Conservation (phyloP, 1,284 basidiomycete genomes). For the Cutaneotrichosporon mucoides region DNA sequence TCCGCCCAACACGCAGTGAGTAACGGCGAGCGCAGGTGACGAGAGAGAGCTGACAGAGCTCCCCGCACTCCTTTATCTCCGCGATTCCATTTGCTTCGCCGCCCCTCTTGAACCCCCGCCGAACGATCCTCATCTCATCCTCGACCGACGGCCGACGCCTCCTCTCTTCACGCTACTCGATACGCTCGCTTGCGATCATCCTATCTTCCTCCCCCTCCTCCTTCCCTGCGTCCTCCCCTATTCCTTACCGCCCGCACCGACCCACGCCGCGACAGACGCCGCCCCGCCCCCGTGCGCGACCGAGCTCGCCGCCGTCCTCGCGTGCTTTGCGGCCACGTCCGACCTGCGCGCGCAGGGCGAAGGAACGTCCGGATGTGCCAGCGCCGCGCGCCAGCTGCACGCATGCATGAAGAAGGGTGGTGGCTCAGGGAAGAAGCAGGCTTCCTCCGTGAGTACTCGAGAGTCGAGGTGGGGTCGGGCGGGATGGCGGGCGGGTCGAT, state of each 20-base stretch:
- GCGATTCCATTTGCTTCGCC: too few species aligned
- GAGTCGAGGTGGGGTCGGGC: too few species aligned
- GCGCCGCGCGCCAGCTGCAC: conserved; percentile 64
- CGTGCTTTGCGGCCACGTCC: conserved; percentile 81
- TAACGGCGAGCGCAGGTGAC: background rate
- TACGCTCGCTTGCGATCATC: too few species aligned
- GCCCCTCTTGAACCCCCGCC: too few species aligned
- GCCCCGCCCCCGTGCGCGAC: conserved; percentile 64
- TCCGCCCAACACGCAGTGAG: conserved; percentile 13
- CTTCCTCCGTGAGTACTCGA: conserved; percentile 14
- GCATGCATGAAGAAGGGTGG: conserved; percentile 65
- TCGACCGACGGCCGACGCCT: too few species aligned
- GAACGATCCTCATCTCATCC: too few species aligned
- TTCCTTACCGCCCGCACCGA: too few species aligned
- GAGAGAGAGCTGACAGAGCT: background rate
- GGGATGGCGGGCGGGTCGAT: too few species aligned
- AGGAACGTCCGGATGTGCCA: conserved; percentile 57
- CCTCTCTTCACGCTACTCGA: too few species aligned
- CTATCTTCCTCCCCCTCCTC: background rate
- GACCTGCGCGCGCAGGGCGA: conserved; percentile 59
- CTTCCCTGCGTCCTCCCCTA: background rate
- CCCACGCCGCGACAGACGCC: conserved; percentile 46
- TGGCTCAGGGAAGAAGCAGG: background rate
- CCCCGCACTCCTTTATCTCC: background rate
- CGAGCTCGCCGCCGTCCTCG: conserved; percentile 76